phyloP scores from a whole-genome alignment of 1,139 yeast species.

The Saccharomyces uvarum region DNA sequence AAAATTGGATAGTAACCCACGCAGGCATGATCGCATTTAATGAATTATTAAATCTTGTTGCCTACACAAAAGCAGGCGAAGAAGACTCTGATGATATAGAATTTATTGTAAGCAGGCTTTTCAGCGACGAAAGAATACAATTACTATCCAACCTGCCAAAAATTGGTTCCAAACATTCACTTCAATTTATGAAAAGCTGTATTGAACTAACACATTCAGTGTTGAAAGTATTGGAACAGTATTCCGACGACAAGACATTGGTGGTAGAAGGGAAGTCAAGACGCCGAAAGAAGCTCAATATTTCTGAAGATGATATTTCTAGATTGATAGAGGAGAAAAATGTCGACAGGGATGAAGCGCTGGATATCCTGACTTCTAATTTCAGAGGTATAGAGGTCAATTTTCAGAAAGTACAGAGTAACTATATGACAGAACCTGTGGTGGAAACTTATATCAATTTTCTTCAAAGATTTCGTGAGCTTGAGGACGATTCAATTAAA shows the following conservation, averaged over 20 bases:
- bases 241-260: slow-evolving; percentile 54
- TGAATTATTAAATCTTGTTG: slow-evolving; percentile 53
- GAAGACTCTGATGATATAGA: slow-evolving; percentile 38
- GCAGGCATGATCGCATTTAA: slow-evolving; percentile 65
- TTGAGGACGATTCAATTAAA: slow-evolving; percentile 54
- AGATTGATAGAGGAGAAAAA: slow-evolving; percentile 43
- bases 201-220: slow-evolving; percentile 62
- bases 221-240: slow-evolving; percentile 60
- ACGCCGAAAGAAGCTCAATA: slow-evolving; percentile 26
- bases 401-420: slow-evolving; percentile 42
- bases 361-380: slow-evolving; percentile 26
- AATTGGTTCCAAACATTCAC: slow-evolving; percentile 58
- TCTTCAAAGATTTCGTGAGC: slow-evolving; percentile 50
- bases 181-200: slow-evolving; percentile 52
- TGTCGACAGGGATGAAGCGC: slow-evolving; percentile 37
- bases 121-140: slow-evolving; percentile 58
- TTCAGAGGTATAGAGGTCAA: slow-evolving; percentile 34
- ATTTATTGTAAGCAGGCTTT: slow-evolving; percentile 46
- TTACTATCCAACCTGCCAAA: slow-evolving; percentile 55
- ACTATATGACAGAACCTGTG: slow-evolving; percentile 35
- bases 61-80: slow-evolving; percentile 38
- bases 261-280: slow-evolving; percentile 46
- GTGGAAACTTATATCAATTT: slow-evolving; percentile 34
- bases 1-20: slow-evolving; percentile 54
- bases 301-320: slow-evolving; percentile 30